Conservation (phyloP, 345 rosid genomes). For the Euphorbia lathyris region DNA sequence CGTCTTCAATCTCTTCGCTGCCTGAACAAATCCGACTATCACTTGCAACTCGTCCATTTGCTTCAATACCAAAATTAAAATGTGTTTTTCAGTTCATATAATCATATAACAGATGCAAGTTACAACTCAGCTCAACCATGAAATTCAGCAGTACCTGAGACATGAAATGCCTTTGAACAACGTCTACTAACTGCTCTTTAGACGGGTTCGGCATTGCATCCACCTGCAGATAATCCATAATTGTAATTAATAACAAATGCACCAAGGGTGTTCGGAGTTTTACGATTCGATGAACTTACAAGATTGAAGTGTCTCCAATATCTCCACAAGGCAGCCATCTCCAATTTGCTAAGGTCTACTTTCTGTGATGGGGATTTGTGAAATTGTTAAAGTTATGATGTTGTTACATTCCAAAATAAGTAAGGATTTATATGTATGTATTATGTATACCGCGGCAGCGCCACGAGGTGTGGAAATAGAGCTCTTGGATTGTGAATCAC, state of each 20-base stretch:
- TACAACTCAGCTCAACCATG: too few species aligned
- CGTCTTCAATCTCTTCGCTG: constrained; percentile 74
- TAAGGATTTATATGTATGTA: background rate
- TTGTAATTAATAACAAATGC: background rate
- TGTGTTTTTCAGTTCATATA: background rate
- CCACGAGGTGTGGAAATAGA: constrained; percentile 53
- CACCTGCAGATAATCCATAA: constrained; percentile 40
- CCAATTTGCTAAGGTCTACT: constrained; percentile 88
- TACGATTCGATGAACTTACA: constrained; percentile 36
- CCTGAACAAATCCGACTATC: constrained; percentile 87
- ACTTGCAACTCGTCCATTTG: constrained; percentile 98
- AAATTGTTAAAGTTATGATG: background rate
- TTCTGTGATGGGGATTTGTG: constrained; percentile 41
- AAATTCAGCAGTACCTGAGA: constrained; percentile 61
- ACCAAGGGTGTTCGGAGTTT: too few species aligned
- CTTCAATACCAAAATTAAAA: constrained; percentile 32
- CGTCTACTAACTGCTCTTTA: constrained; percentile 73
- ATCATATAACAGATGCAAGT: too few species aligned
- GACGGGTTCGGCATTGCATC: constrained; percentile 80
- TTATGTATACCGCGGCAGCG: constrained; percentile 46
- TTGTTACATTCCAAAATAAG: background rate
- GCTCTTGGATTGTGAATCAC: constrained; percentile 78
- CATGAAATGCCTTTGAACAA: constrained; percentile 90
- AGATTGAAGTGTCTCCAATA: constrained; percentile 91
- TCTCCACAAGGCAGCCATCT: constrained; percentile 82